A percentile compares a stretch with the other conserved stretches of the same genome.
phyloP scores from a whole-genome alignment of 306 rosid species.

The Quercus wislizeni region DNA sequence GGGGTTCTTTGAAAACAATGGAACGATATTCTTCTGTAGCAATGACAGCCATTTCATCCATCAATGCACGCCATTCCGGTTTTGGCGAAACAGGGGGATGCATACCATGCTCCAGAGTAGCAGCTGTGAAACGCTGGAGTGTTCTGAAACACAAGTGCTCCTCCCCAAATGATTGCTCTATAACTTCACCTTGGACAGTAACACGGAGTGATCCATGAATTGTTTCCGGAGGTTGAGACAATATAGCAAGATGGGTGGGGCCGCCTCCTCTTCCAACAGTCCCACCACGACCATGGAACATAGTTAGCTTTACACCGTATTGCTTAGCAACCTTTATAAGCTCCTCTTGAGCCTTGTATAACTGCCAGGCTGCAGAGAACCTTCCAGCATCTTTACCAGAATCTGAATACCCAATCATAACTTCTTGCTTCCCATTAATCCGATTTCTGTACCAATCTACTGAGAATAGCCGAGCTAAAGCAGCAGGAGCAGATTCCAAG shows the following conservation, averaged over 20 bases:
- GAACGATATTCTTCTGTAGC: conserved; percentile 92
- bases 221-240: conserved; percentile 96
- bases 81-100: conserved; percentile 69
- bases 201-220: conserved; percentile 96
- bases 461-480: conserved; percentile 82
- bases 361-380: conserved; percentile 96
- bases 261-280: conserved; percentile 99
- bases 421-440: conserved; percentile 92
- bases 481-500: conserved; percentile 95
- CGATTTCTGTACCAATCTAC: conserved; percentile 81
- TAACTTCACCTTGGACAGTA: conserved; percentile 96
- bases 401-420: conserved; percentile 97
- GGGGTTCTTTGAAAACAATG: conserved; percentile 84
- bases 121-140: conserved; percentile 92
- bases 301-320: conserved; percentile 84
- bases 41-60: conserved; percentile 91
- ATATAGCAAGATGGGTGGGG: conserved; percentile 95
- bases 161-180: conserved; percentile 94
- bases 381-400: conserved; percentile 99
- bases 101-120: conserved; percentile 96
- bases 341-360: conserved; percentile 96
- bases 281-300: conserved; percentile 99
- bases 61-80: conserved; percentile 87
- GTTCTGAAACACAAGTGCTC: conserved; percentile 92
- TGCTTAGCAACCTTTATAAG: conserved; percentile 83